A percentile compares a stretch with the other conserved stretches of the same genome.
phyloP scores from a whole-genome alignment of 805 yeast species.

The Cyberlindnera veronae region DNA sequence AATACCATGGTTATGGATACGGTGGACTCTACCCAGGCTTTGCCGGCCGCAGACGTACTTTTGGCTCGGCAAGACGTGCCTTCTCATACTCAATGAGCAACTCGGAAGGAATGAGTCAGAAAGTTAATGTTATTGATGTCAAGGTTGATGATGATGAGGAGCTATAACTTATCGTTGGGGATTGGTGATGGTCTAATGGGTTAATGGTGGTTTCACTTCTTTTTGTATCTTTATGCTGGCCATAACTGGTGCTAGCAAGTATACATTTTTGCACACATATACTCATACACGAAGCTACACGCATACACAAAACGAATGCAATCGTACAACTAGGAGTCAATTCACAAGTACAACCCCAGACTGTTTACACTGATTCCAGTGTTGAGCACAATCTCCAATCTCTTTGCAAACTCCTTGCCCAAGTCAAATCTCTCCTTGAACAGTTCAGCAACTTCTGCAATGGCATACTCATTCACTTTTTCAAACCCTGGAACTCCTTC shows the following conservation, averaged over 20 bases:
- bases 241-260: too few relatives aligned
- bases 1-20: conserved; percentile 3
- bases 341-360: conserved; percentile 24
- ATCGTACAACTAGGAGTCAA: too few relatives aligned
- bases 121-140: conserved; percentile 25
- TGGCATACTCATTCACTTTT: conserved; percentile 41
- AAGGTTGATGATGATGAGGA: conserved; percentile 21
- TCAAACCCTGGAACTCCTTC: conserved; percentile 65
- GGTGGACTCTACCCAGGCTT: not conserved
- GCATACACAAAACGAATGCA: too few relatives aligned
- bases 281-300: not conserved
- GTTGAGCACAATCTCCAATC: conserved; percentile 9
- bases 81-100: conserved; percentile 18
- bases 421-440: conserved; percentile 8
- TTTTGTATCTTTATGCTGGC: not conserved
- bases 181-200: too few relatives aligned
- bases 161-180: not conserved
- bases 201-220: too few relatives aligned
- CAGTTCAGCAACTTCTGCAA: conserved; percentile 13
- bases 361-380: conserved; percentile 24
- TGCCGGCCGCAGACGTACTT: conserved; percentile 5
- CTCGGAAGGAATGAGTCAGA: conserved; percentile 16
- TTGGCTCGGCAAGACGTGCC: conserved; percentile 16
- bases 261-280: not conserved
- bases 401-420: conserved; percentile 7